Percentiles rank a stretch among this genome's conserved stretches.
phyloP scores from a whole-genome alignment of 192 early-diverging fungal genomes.

The Pecoramyces ruminantium region DNA sequence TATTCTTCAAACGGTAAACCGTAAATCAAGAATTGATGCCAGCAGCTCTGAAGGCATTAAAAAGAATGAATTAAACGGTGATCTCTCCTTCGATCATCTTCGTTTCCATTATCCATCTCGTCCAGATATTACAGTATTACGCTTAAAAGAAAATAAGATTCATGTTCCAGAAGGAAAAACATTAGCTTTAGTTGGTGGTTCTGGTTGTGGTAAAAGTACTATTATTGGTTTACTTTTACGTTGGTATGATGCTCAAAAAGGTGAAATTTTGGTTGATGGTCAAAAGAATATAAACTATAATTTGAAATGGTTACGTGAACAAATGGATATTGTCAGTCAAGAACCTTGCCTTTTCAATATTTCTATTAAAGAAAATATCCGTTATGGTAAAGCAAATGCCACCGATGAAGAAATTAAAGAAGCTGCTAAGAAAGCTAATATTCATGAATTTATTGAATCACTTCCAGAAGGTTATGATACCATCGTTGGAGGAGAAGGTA shows the following conservation, averaged over 20 bases:
- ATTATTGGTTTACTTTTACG: constrained; percentile 40
- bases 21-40: neutral
- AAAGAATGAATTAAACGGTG: neutral
- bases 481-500: constrained; percentile 46
- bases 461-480: constrained; percentile 26
- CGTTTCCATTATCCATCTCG: constrained; percentile 70
- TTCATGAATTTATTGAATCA: constrained; percentile 20
- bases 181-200: constrained; percentile 74
- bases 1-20: neutral
- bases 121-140: constrained; percentile 63
- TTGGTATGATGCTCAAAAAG: neutral
- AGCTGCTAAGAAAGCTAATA: constrained; percentile 30
- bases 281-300: neutral
- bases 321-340: constrained; percentile 22
- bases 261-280: neutral
- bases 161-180: constrained; percentile 50
- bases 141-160: neutral
- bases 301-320: neutral
- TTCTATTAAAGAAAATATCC: constrained; percentile 38
- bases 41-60: neutral
- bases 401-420: constrained; percentile 18
- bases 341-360: constrained; percentile 41
- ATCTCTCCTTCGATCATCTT: neutral
- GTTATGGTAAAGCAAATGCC: constrained; percentile 29
- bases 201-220: constrained; percentile 69